phyloP scores from a whole-genome alignment of 768 basidiomycete species.

The Lactarius hatsudake region DNA sequence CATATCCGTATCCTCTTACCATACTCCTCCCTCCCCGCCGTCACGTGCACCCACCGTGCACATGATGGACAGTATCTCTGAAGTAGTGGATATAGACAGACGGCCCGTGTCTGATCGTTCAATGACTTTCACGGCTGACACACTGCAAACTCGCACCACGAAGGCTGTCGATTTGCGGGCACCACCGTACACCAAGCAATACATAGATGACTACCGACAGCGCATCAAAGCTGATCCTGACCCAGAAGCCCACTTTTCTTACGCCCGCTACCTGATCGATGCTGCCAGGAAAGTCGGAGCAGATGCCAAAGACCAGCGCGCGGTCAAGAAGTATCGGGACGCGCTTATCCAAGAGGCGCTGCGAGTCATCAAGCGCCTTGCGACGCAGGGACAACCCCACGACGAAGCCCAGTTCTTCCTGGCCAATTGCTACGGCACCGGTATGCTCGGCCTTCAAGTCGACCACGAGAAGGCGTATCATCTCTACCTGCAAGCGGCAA shows the following conservation, averaged over 20 bases:
- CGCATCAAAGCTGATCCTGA: constrained; percentile 98
- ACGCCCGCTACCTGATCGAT: constrained; percentile 98
- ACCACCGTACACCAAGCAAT: constrained; percentile 91
- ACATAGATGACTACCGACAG: constrained; percentile 95
- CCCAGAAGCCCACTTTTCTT: constrained; percentile 95
- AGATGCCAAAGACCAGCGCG: constrained; percentile 70
- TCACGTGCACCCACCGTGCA: constrained; percentile 28
- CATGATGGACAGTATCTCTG: constrained; percentile 26
- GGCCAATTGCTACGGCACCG: constrained; percentile 95
- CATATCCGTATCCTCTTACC: constrained; percentile 5
- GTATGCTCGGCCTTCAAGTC: constrained; percentile 90
- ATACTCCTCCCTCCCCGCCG: background rate
- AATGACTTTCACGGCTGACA: constrained; percentile 54
- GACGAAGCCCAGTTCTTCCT: constrained; percentile 98
- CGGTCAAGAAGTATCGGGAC: constrained; percentile 90
- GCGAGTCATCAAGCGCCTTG: constrained; percentile 88
- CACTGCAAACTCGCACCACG: constrained; percentile 58
- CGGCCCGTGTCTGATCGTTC: constrained; percentile 57
- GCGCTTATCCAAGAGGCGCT: constrained; percentile 81
- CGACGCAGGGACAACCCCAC: constrained; percentile 88
- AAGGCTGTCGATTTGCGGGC: constrained; percentile 81
- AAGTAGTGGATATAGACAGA: constrained; percentile 52
- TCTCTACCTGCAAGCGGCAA: constrained; percentile 93
- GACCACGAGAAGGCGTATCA: constrained; percentile 99
- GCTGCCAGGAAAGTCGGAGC: constrained; percentile 89